Evolutionary conservation across 192 early-diverging fungal genomes (phyloP).

Genomic region (Backusella mclennaniae): DNA sequence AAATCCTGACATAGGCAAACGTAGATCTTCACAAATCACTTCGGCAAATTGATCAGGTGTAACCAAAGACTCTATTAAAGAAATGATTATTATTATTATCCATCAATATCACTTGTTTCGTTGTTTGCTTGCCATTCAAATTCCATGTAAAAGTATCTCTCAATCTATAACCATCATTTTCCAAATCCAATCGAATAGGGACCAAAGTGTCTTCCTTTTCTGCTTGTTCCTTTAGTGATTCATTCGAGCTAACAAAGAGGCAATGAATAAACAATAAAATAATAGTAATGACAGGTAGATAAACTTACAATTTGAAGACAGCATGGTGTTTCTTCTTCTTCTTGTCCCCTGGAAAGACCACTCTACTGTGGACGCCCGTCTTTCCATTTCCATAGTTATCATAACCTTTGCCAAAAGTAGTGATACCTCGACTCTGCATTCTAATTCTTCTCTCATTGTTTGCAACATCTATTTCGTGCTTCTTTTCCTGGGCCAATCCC

Average conservation of each 20-base stretch:
- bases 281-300: neutral
- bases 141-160: slow-evolving; percentile 98
- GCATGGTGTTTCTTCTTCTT: slow-evolving; percentile 38
- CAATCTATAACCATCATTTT: slow-evolving; percentile 79
- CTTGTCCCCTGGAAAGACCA: slow-evolving; percentile 47
- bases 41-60: slow-evolving; percentile 79
- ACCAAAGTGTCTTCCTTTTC: slow-evolving; percentile 70
- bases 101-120: neutral
- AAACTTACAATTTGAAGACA: slow-evolving; percentile 46
- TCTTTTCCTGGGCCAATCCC: slow-evolving; percentile 42
- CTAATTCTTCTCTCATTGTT: slow-evolving; percentile 35
- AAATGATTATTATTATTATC: neutral
- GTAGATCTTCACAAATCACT: slow-evolving; percentile 81
- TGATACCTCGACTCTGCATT: slow-evolving; percentile 29
- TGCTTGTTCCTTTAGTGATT: slow-evolving; percentile 62
- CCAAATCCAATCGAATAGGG: slow-evolving; percentile 88
- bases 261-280: neutral
- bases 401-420: slow-evolving; percentile 61
- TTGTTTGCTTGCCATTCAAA: slow-evolving; percentile 61
- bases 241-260: slow-evolving; percentile 38
- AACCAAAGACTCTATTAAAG: slow-evolving; percentile 53
- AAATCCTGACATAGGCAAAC: slow-evolving; percentile 64
- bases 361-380: slow-evolving; percentile 37
- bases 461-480: slow-evolving; percentile 32
- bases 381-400: slow-evolving; percentile 58